Base-by-base conservation (phyloP, 176 grass and related monocot genomes). In the Areca catechu region DNA sequence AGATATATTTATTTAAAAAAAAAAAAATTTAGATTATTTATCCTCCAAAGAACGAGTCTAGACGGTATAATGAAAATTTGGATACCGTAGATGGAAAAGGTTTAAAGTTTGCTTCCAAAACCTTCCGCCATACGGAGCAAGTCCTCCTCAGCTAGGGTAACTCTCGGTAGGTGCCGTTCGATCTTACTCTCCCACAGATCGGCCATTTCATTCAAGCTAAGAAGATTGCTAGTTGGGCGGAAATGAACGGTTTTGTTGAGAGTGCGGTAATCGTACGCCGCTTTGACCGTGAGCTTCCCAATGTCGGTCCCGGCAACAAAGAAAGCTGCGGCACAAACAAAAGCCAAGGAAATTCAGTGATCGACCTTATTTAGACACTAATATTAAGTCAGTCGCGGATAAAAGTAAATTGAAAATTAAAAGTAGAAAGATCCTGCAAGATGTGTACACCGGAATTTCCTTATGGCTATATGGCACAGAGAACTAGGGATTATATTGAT, bases 271-370 rank as follows among this genome's bases (percentile, higher is more conserved):
- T 92, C 88, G 17, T 80, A 92, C 9, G 88, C 88, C 1, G 76
- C 65, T 82, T 23, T 80, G 7, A 86, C 65, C 14, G 88, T 92
- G 57, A 86, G 57, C 68, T 80, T 86, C 4, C 88, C 83, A 16
- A 92, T 86, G 88, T 92, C 88, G 7, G 48, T 62, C 70, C 88
- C 88, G 2, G 83, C 73, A 27, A 92, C 88, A 18, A 92, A 92
- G 52, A 71, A 86, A 19, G 88, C 88, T 92, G 34, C 34, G 1
- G 34, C 34, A 64, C 4, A 67, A 5, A 43, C 20, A 53, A 20
- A 22, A 54, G 60, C 15, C 50, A n/a, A 18, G 12, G 14, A 51
- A 29, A 10, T 12, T 43, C 7, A 43, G 7, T 43, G 34, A 43
- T 2, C 0, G 9, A 37, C 34, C 9, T 37, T 2, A 37, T 37